These are phyloP conservation scores for Cyclaneusma minus DNA, from an alignment of 2,329 filamentous ascomycete species.

Conservation along the genomic window DNA sequence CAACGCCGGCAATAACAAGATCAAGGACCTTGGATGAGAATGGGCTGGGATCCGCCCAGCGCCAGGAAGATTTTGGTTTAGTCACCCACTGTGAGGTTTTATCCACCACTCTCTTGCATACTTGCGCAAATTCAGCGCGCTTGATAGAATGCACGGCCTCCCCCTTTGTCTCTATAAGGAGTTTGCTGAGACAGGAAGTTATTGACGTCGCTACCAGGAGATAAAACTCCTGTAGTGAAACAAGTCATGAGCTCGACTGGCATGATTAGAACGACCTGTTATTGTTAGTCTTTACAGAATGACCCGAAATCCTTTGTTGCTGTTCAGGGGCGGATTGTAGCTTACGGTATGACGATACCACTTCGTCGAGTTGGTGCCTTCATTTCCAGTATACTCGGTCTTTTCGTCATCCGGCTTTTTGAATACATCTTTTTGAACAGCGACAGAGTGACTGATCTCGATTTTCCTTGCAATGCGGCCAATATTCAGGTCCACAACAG, in stretches of 20 bases:
- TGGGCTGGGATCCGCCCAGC: background rate
- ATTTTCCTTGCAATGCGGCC: conserved; percentile 5
- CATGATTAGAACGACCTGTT: conserved; percentile 6
- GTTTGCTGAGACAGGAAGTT: conserved; percentile 1
- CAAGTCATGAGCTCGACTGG: conserved; percentile 6
- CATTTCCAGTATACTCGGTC: conserved; percentile 7
- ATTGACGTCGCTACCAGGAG: conserved; percentile 1
- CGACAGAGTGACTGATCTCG: conserved; percentile 3
- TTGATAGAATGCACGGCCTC: no score
- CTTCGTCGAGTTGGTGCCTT: conserved; percentile 5
- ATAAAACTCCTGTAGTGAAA: background rate
- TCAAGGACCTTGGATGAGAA: conserved; percentile 3
- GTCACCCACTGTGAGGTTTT: conserved; percentile 1
- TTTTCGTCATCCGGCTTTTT: conserved; percentile 9
- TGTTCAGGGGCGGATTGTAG: no score
- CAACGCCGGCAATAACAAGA: conserved; percentile 1
- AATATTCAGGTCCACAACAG: conserved; percentile 7
- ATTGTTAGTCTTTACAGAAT: background rate
- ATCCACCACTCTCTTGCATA: conserved; percentile 4
- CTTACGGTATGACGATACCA: conserved; percentile 9
- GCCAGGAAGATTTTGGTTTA: no score
- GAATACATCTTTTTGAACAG: conserved; percentile 6
- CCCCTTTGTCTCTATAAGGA: conserved; percentile 1
- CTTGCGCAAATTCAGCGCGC: conserved; percentile 2
- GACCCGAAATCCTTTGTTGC: no score